phyloP scores from a whole-genome alignment of 1,284 basidiomycete genomes.

The Puccinia polysora region DNA sequence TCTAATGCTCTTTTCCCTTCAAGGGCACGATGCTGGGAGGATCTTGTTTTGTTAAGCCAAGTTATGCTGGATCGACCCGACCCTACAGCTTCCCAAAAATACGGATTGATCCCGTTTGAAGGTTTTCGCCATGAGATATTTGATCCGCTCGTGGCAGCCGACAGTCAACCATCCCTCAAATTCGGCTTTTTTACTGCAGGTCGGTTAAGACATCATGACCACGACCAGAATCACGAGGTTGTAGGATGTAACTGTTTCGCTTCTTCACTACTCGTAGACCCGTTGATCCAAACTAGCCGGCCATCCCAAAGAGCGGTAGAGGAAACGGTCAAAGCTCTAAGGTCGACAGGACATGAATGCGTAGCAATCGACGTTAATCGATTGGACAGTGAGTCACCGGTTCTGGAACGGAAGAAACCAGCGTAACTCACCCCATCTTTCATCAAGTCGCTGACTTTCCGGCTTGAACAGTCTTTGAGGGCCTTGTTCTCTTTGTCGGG shows the following conservation, averaged over 20 bases:
- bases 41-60: constrained; percentile 63
- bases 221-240: constrained; percentile 7
- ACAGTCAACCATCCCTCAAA: constrained; percentile 59
- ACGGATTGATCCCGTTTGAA: constrained; percentile 24
- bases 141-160: constrained; percentile 24
- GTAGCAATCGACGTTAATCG: constrained; percentile 59
- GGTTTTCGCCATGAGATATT: constrained; percentile 22
- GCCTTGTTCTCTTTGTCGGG: constrained; percentile 64
- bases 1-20: neutral
- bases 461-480: constrained; percentile 56
- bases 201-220: constrained; percentile 40
- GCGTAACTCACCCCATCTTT: too few species aligned
- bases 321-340: constrained; percentile 68
- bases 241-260: constrained; percentile 39
- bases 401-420: too few species aligned
- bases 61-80: constrained; percentile 61
- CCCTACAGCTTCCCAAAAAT: constrained; percentile 29
- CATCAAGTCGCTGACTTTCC: too few species aligned
- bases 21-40: constrained; percentile 63
- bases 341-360: constrained; percentile 69
- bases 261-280: constrained; percentile 57
- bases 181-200: constrained; percentile 67
- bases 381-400: constrained; percentile 54
- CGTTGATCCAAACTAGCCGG: constrained; percentile 67
- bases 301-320: constrained; percentile 71